Evolutionary conservation across 352 stramenopile species (phyloP).

Genomic region (Hyaloperonospora brassicae): DNA sequence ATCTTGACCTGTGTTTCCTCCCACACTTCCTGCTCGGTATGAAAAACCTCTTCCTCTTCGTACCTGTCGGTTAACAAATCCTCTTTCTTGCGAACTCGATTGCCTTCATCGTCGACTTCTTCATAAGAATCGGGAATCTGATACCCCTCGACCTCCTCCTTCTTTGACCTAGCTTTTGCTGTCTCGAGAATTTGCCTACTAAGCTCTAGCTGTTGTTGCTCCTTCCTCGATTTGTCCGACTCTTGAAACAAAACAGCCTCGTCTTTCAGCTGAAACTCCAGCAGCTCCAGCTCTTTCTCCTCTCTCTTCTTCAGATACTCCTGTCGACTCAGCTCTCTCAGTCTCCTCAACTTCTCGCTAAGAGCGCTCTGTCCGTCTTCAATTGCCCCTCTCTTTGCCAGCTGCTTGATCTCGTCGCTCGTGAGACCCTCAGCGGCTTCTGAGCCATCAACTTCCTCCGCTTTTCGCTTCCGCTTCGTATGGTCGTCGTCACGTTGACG

Average conservation of each 20-base stretch:
- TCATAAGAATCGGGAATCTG: slow-evolving; percentile 95
- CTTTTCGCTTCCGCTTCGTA: slow-evolving; percentile 54
- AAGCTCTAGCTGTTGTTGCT: slow-evolving; percentile 82
- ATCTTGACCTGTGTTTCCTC: slow-evolving; percentile 94
- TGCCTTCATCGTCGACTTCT: slow-evolving; percentile 85
- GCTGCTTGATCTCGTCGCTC: slow-evolving; percentile 71
- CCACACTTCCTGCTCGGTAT: slow-evolving; percentile 98
- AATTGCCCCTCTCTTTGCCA: slow-evolving; percentile 72
- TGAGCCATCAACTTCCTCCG: slow-evolving; percentile 24
- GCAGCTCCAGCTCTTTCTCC: slow-evolving; percentile 93
- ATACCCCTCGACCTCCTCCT: slow-evolving; percentile 82
- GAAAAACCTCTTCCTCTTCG: slow-evolving; percentile 86
- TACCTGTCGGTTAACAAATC: slow-evolving; percentile 92
- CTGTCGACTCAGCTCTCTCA: slow-evolving; percentile 90
- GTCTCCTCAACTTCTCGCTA: slow-evolving; percentile 51
- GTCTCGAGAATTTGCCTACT: slow-evolving; percentile 88
- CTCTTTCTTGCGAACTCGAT: slow-evolving; percentile 86
- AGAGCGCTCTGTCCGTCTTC: slow-evolving; percentile 28
- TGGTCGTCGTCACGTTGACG: slow-evolving; percentile 67
- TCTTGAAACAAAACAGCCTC: slow-evolving; percentile 79
- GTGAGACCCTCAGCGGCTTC: slow-evolving; percentile 37
- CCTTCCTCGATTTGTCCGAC: slow-evolving; percentile 47
- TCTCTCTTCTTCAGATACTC: slow-evolving; percentile 97
- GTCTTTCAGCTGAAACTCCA: slow-evolving; percentile 82
- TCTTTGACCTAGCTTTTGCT: slow-evolving; percentile 46